phyloP scores from a whole-genome alignment of 805 yeast species.

The Candida caryicola region DNA sequence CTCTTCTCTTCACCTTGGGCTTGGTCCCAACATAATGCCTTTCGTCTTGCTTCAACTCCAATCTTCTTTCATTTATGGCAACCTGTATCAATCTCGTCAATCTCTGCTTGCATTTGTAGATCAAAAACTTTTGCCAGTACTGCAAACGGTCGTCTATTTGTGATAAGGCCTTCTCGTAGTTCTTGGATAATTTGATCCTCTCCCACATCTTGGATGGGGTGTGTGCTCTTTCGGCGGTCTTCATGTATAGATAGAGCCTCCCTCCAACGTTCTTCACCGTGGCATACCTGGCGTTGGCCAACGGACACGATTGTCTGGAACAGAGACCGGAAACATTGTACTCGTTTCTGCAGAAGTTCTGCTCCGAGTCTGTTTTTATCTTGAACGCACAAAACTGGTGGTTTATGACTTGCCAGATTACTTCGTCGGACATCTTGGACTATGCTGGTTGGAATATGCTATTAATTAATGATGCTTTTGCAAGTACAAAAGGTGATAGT shows the following conservation, averaged over 20 bases:
- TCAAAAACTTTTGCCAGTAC: conserved; percentile 89
- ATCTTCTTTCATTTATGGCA: conserved; percentile 89
- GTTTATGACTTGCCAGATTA: conserved; percentile 96
- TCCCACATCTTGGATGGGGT: conserved; percentile 95
- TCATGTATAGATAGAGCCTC: conserved; percentile 81
- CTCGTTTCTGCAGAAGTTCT: conserved; percentile 92
- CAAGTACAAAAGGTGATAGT: neutral
- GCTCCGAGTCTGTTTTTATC: conserved; percentile 82
- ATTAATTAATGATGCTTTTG: neutral
- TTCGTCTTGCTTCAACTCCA: conserved; percentile 87
- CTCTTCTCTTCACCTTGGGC: conserved; percentile 93
- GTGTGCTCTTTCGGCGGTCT: conserved; percentile 96
- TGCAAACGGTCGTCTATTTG: conserved; percentile 85
- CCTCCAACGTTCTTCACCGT: conserved; percentile 82
- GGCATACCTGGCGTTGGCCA: conserved; percentile 91
- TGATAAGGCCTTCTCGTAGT: conserved; percentile 79
- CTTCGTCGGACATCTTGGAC: conserved; percentile 59
- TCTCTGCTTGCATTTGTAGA: conserved; percentile 95
- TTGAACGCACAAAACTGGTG: conserved; percentile 95
- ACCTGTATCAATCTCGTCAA: conserved; percentile 93
- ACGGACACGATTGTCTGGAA: conserved; percentile 89
- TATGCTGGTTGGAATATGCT: conserved; percentile 1
- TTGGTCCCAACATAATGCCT: conserved; percentile 90
- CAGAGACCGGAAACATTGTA: conserved; percentile 95
- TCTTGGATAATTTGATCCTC: conserved; percentile 83